These are phyloP conservation scores for Plasmodium falciparum DNA, from an alignment of 169 alveolate species.

Conservation along the genomic window DNA sequence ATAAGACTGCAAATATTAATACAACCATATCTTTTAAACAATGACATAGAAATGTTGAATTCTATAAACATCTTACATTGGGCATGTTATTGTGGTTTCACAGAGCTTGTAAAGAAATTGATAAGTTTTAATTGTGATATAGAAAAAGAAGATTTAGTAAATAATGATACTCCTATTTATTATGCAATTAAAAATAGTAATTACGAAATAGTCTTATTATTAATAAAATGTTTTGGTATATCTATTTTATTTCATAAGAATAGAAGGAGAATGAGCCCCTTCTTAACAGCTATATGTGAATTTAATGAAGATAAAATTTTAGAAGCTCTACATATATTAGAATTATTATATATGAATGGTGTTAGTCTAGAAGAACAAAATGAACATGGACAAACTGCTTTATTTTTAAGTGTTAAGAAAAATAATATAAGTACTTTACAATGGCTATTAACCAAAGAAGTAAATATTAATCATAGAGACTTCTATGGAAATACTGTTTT, in stretches of 20 bases:
- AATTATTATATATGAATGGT: constrained; percentile 89
- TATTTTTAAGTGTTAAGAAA: constrained; percentile 90
- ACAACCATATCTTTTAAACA: constrained; percentile 59
- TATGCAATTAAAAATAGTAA: constrained; percentile 86
- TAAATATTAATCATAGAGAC: constrained; percentile 88
- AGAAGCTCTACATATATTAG: constrained; percentile 87
- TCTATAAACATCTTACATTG: constrained; percentile 79
- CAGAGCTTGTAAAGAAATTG: constrained; percentile 80
- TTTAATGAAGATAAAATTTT: constrained; percentile 85
- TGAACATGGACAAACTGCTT: constrained; percentile 90
- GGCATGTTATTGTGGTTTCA: constrained; percentile 86
- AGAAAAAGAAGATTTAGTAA: constrained; percentile 82
- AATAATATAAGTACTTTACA: constrained; percentile 89
- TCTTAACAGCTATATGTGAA: constrained; percentile 91
- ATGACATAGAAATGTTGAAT: constrained; percentile 78
- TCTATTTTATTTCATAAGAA: constrained; percentile 84
- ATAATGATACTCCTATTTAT: constrained; percentile 86
- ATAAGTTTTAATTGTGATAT: constrained; percentile 81
- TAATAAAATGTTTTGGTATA: constrained; percentile 82
- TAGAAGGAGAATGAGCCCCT: constrained; percentile 83
- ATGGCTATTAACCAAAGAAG: constrained; percentile 91
- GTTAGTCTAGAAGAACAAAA: constrained; percentile 93
- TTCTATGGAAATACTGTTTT: constrained; percentile 83
- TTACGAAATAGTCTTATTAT: constrained; percentile 80
- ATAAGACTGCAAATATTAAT: constrained; percentile 38